These are phyloP conservation scores for Tillandsia leiboldiana DNA, from an alignment of 176 grass and related monocot genomes.

Conservation along the genomic window DNA sequence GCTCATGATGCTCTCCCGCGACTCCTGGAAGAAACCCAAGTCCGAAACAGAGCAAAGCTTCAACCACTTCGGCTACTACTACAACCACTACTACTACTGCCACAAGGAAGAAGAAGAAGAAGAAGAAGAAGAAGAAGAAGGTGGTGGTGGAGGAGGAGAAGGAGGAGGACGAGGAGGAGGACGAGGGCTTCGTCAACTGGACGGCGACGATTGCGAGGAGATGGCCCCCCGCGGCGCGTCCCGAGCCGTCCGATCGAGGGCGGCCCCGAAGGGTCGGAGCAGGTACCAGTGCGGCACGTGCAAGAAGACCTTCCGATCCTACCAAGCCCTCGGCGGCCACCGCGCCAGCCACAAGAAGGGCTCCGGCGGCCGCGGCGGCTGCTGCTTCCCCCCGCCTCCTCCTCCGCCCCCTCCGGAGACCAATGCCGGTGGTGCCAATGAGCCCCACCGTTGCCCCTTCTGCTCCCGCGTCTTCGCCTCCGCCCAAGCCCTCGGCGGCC, in stretches of 20 bases:
- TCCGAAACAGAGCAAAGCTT: constrained; percentile 26
- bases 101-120: no score
- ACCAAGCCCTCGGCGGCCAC: constrained; percentile 65
- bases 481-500: constrained; percentile 62
- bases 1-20: constrained; percentile 64
- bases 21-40: constrained; percentile 44
- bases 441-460: constrained; percentile 38
- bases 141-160: no score
- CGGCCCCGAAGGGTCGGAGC: constrained; percentile 25
- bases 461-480: constrained; percentile 60
- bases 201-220: background rate
- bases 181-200: no score
- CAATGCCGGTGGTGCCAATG: constrained; percentile 11
- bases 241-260: background rate
- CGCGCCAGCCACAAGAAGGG: constrained; percentile 48
- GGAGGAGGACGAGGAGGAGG: no score
- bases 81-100: no score
- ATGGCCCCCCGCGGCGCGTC: no score
- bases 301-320: constrained; percentile 63
- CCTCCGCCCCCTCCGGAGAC: background rate
- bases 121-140: no score
- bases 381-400: background rate
- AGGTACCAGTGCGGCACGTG: constrained; percentile 46
- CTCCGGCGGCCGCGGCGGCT: constrained; percentile 27
- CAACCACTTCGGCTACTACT: background rate